A percentile compares a stretch with the other conserved stretches of the same genome.
Conservation (phyloP, 345 rosid species). For the Iberis pinnata region DNA sequence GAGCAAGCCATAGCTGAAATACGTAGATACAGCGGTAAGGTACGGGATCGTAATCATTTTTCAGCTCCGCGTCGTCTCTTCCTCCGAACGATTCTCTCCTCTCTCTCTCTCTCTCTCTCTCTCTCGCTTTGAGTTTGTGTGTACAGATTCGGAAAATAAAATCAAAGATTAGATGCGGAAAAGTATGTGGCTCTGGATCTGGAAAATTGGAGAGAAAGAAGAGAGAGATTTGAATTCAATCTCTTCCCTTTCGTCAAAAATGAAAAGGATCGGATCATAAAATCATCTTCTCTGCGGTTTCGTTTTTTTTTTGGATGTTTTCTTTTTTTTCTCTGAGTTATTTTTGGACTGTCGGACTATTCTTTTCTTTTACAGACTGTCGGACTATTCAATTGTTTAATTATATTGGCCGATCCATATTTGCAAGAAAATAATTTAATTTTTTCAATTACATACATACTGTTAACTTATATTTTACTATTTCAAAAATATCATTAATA, state of each 20-base stretch:
- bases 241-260: conserved; percentile 13
- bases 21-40: conserved; percentile 60
- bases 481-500: too few relatives aligned
- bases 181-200: conserved; percentile 22
- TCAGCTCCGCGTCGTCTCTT: not conserved
- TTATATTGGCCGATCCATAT: too few relatives aligned
- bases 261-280: conserved; percentile 1
- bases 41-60: conserved; percentile 68
- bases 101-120: not conserved
- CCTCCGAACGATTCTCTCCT: not conserved
- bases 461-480: too few relatives aligned
- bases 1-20: conserved; percentile 74
- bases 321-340: not conserved
- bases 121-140: conserved; percentile 5
- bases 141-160: not conserved
- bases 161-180: too few relatives aligned
- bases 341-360: not conserved
- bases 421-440: too few relatives aligned
- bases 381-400: too few relatives aligned
- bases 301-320: not conserved
- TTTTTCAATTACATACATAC: too few relatives aligned
- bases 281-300: not conserved
- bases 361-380: too few relatives aligned
- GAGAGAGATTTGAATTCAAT: conserved; percentile 27
- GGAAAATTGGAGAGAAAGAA: conserved; percentile 16